Conservation (phyloP, 2,329 filamentous ascomycete species). For the Monilinia vaccinii-corymbosi region DNA sequence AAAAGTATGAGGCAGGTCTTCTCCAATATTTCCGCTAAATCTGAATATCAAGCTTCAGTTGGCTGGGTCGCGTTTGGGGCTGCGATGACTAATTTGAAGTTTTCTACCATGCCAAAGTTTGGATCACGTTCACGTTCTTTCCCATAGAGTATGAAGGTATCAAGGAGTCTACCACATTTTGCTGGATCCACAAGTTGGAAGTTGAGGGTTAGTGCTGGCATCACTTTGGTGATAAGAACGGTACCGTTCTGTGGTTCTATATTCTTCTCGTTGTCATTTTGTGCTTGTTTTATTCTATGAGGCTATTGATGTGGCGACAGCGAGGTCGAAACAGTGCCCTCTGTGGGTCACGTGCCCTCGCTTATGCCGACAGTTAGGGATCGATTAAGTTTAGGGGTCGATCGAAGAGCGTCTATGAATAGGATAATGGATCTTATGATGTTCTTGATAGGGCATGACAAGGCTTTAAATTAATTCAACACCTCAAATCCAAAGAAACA, state of each 20-base stretch:
- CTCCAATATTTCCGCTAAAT: slow-evolving; percentile 22
- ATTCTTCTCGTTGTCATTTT: too few species aligned
- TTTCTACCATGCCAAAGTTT: slow-evolving; percentile 34
- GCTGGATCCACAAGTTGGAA: slow-evolving; percentile 3
- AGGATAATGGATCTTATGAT: background rate
- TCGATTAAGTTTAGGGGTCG: slow-evolving; percentile 6
- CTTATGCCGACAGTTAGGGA: too few species aligned
- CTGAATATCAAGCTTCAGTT: slow-evolving; percentile 11
- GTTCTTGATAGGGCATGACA: background rate
- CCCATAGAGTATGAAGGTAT: background rate
- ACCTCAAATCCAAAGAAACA: too few species aligned
- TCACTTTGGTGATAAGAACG: too few species aligned
- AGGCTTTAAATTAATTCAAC: too few species aligned
- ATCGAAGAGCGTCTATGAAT: slow-evolving; percentile 8
- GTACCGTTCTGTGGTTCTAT: too few species aligned
- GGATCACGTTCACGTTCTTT: slow-evolving; percentile 34
- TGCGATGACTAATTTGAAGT: slow-evolving; percentile 36
- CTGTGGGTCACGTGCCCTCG: too few species aligned
- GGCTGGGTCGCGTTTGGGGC: slow-evolving; percentile 29
- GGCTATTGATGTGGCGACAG: too few species aligned
- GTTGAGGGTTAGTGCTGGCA: too few species aligned
- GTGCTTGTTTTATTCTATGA: too few species aligned
- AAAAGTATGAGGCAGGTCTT: slow-evolving; percentile 33
- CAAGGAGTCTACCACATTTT: slow-evolving; percentile 5
- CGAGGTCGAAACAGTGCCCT: too few species aligned